Evolutionary conservation across 805 yeast species (phyloP).

Genomic region (Metschnikowia sp.): DNA sequence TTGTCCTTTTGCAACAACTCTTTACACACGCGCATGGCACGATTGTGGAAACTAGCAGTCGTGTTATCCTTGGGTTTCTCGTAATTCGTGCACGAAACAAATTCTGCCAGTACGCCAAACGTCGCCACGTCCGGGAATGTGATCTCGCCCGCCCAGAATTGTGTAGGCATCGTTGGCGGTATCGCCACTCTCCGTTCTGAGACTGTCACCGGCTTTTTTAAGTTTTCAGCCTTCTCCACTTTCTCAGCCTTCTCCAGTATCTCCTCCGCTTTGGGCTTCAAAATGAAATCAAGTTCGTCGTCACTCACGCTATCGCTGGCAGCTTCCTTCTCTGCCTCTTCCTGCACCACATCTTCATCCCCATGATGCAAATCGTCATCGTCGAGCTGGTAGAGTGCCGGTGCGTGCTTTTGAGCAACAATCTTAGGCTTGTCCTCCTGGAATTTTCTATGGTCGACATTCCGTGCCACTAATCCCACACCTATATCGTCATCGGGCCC

Average conservation of each 20-base stretch:
- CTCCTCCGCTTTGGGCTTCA: conserved; percentile 17
- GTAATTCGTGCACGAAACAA: conserved; percentile 33
- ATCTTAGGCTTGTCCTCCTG: conserved; percentile 15
- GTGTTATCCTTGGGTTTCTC: conserved; percentile 18
- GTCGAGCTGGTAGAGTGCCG: conserved; percentile 15
- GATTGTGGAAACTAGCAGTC: conserved; percentile 20
- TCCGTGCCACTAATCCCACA: conserved; percentile 26
- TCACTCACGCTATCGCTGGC: conserved; percentile 19
- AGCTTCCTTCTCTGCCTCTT: not conserved
- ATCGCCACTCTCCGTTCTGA: not conserved
- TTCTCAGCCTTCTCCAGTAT: not conserved
- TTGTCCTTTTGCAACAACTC: conserved; percentile 27
- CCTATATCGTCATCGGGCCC: conserved; percentile 25
- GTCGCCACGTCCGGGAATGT: conserved; percentile 48
- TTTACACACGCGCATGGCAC: conserved; percentile 25
- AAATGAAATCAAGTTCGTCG: conserved; percentile 32
- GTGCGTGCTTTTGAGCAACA: not conserved
- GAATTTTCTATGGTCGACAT: conserved; percentile 38
- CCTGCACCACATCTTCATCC: conserved; percentile 15
- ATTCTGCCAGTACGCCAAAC: conserved; percentile 37
- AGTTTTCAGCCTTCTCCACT: not conserved
- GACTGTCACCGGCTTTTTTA: not conserved
- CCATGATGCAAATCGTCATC: conserved; percentile 20
- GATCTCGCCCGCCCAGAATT: conserved; percentile 46
- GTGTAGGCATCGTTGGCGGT: conserved; percentile 16